phyloP scores from a whole-genome alignment of 164 flowering plant species.

The Annona squamosa region DNA sequence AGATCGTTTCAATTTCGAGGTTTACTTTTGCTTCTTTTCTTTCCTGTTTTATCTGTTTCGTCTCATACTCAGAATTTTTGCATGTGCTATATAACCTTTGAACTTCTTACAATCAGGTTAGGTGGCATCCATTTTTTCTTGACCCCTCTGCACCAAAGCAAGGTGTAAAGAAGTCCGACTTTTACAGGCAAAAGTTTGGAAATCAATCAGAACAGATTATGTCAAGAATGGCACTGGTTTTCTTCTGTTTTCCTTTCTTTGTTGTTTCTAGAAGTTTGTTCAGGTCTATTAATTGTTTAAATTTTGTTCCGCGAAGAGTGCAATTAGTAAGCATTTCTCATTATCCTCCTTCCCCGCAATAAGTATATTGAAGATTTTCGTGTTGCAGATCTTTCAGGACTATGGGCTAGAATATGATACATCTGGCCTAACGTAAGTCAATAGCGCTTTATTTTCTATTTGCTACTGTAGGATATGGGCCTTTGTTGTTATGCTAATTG shows the following conservation, averaged over 20 bases:
- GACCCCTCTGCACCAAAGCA: slow-evolving; percentile 77
- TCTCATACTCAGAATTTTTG: neutral
- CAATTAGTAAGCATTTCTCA: neutral
- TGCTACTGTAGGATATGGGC: neutral
- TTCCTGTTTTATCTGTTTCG: neutral
- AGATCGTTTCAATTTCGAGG: slow-evolving; percentile 80
- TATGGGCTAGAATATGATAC: slow-evolving; percentile 57
- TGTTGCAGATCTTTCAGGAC: slow-evolving; percentile 55
- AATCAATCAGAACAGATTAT: slow-evolving; percentile 28
- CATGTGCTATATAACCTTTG: neutral
- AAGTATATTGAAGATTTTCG: neutral
- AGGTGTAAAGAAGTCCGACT: slow-evolving; percentile 59
- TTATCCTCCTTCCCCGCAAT: neutral
- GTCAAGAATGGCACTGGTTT: slow-evolving; percentile 74
- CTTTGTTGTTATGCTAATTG: neutral
- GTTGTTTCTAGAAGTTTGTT: neutral
- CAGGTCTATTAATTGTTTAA: too few species aligned
- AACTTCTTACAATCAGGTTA: slow-evolving; percentile 40
- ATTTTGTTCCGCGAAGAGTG: too few species aligned
- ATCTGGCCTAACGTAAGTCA: slow-evolving; percentile 77
- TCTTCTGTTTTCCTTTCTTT: neutral
- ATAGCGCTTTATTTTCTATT: neutral
- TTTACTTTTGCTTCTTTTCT: slow-evolving; percentile 11
- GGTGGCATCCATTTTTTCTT: slow-evolving; percentile 82
- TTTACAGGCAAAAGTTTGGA: slow-evolving; percentile 60